phyloP scores from a whole-genome alignment of 2,329 filamentous ascomycete species.

The Phialophora macrospora region DNA sequence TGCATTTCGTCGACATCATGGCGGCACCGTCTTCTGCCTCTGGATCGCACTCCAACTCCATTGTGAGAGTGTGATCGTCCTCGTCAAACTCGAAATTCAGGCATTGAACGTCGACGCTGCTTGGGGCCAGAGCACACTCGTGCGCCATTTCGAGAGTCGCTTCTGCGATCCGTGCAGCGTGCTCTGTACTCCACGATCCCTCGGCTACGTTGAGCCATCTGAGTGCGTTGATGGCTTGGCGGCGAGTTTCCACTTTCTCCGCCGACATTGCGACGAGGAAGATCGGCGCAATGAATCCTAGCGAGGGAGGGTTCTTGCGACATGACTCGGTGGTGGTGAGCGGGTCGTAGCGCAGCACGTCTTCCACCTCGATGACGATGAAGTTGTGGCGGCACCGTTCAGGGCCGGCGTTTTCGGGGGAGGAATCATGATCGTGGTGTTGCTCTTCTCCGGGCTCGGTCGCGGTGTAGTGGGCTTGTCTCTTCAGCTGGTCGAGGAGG shows the following conservation, averaged over 20 bases:
- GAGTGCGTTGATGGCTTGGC: constrained; percentile 22
- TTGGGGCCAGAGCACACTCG: background rate
- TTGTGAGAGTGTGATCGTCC: background rate
- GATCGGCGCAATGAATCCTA: constrained; percentile 29
- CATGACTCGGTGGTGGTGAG: constrained; percentile 12
- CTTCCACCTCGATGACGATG: constrained; percentile 28
- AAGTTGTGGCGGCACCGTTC: constrained; percentile 21
- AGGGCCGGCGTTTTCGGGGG: background rate
- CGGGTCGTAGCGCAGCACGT: constrained; percentile 22
- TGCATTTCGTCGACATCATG: background rate
- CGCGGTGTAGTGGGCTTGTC: constrained; percentile 6
- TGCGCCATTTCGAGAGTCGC: constrained; percentile 24
- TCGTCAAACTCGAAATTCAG: constrained; percentile 20
- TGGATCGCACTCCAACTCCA: constrained; percentile 19
- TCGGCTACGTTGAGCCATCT: constrained; percentile 23
- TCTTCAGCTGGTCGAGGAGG: constrained; percentile 25
- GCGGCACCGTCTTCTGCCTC: background rate
- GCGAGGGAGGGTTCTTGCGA: constrained; percentile 4
- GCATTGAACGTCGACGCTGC: constrained; percentile 15
- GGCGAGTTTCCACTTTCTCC: constrained; percentile 16
- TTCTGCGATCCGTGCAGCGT: constrained; percentile 27
- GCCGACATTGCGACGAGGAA: constrained; percentile 23
- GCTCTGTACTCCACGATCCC: constrained; percentile 25
- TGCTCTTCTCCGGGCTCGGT: background rate
- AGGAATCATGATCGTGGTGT: background rate